Percentiles rank a stretch among this genome's conserved stretches.
These are phyloP conservation scores for Nitzschia sp. DNA, from an alignment of 108 stramenopile genomes.

Conservation along the genomic window DNA sequence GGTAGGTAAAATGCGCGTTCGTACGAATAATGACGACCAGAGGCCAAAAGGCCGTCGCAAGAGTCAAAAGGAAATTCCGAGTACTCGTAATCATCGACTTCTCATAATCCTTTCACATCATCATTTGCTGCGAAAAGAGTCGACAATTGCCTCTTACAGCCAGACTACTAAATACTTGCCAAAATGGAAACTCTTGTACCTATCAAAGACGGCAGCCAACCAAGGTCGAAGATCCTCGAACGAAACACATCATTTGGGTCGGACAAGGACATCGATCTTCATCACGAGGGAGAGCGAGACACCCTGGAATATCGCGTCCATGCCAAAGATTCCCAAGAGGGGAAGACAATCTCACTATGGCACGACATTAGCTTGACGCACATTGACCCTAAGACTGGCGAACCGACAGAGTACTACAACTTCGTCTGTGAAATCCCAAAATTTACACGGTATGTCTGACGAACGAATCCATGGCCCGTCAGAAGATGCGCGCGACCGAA, in stretches of 20 bases:
- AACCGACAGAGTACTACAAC: conserved; percentile 77
- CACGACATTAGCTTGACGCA: conserved; percentile 86
- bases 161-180: too few species aligned
- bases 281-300: conserved; percentile 63
- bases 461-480: neutral
- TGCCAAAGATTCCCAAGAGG: conserved; percentile 47
- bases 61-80: too few species aligned
- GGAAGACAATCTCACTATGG: conserved; percentile 85
- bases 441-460: conserved; percentile 78
- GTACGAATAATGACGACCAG: too few species aligned
- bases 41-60: too few species aligned
- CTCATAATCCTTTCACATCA: too few species aligned
- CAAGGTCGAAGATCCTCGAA: conserved; percentile 16
- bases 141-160: too few species aligned
- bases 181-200: conserved; percentile 40
- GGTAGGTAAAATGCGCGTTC: too few species aligned
- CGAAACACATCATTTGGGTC: conserved; percentile 42
- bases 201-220: conserved; percentile 24
- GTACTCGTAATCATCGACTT: too few species aligned
- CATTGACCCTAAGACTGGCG: conserved; percentile 64
- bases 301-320: conserved; percentile 85
- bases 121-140: too few species aligned
- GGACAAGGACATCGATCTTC: conserved; percentile 50
- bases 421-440: conserved; percentile 98
- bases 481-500: too few species aligned